Evolutionary conservation across 495 filamentous ascomycete genomes (phyloP).

Genomic region (Evansstolkia leycettana): DNA sequence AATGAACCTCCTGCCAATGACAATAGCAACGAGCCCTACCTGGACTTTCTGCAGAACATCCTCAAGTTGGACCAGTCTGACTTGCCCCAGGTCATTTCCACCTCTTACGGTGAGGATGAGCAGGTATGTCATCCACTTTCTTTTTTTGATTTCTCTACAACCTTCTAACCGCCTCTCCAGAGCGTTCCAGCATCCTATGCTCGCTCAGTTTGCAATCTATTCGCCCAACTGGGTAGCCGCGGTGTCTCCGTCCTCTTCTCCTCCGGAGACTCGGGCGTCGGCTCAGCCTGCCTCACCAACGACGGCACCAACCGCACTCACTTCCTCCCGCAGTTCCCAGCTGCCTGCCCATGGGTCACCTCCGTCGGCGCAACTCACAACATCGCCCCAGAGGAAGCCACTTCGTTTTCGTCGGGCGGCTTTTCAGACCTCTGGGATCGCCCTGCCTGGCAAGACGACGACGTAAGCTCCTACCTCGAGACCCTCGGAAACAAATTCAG

Average conservation of each 20-base stretch:
- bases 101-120: slow-evolving; percentile 75
- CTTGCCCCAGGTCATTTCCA: slow-evolving; percentile 65
- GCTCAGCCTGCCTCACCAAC: slow-evolving; percentile 51
- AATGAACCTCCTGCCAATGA: slow-evolving; percentile 37
- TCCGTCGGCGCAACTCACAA: slow-evolving; percentile 54
- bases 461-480: slow-evolving; percentile 44
- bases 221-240: slow-evolving; percentile 59
- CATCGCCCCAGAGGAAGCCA: slow-evolving; percentile 44
- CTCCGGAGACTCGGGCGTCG: slow-evolving; percentile 62
- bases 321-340: slow-evolving; percentile 62
- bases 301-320: slow-evolving; percentile 52
- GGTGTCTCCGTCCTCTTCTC: slow-evolving; percentile 64
- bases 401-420: slow-evolving; percentile 48
- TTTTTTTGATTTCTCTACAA: neutral
- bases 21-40: slow-evolving; percentile 65
- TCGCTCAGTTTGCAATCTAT: slow-evolving; percentile 54
- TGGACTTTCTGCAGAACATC: slow-evolving; percentile 55
- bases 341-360: slow-evolving; percentile 61
- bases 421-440: slow-evolving; percentile 55
- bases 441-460: slow-evolving; percentile 47
- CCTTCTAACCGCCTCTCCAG: slow-evolving; percentile 18
- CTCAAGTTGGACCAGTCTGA: slow-evolving; percentile 33
- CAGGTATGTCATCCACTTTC: slow-evolving; percentile 15
- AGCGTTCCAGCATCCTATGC: slow-evolving; percentile 58
- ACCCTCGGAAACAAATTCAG: slow-evolving; percentile 31